A percentile compares a stretch with the other conserved stretches of the same genome.
Evolutionary conservation across 345 rosid genomes (phyloP).

Genomic region (Euphorbia peplus): DNA sequence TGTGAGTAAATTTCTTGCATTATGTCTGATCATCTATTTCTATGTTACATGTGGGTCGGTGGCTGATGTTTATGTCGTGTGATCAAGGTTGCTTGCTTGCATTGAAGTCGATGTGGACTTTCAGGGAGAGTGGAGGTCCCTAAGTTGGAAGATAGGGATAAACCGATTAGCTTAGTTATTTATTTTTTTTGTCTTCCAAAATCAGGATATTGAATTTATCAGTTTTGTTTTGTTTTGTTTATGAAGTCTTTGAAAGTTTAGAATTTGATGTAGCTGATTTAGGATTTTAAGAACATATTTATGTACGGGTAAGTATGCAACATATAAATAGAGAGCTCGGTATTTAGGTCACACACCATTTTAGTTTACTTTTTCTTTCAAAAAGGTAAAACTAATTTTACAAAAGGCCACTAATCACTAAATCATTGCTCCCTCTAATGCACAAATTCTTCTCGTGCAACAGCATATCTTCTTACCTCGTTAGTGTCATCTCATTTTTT

Average conservation of each 20-base stretch:
- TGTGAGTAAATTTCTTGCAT: constrained; percentile 41
- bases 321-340: neutral
- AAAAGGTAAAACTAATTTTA: neutral
- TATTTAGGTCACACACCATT: neutral
- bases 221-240: neutral
- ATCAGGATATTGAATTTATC: neutral
- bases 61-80: constrained; percentile 1
- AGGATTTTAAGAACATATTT: neutral
- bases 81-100: neutral
- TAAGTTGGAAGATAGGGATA: neutral
- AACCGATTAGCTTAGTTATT: neutral
- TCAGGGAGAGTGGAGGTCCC: neutral
- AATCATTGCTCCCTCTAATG: neutral
- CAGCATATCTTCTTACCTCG: neutral
- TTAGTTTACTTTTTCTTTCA: neutral
- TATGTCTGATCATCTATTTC: constrained; percentile 3
- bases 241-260: neutral
- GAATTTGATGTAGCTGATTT: neutral
- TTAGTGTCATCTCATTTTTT: neutral
- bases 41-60: neutral
- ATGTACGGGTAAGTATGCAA: neutral
- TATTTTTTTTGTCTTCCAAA: neutral
- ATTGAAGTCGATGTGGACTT: neutral
- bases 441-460: neutral
- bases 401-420: neutral